Percentiles rank a stretch among this genome's conserved stretches.
Evolutionary conservation across 495 filamentous ascomycete genomes (phyloP).

Genomic region (Podospora bellae-mahoneyi): DNA sequence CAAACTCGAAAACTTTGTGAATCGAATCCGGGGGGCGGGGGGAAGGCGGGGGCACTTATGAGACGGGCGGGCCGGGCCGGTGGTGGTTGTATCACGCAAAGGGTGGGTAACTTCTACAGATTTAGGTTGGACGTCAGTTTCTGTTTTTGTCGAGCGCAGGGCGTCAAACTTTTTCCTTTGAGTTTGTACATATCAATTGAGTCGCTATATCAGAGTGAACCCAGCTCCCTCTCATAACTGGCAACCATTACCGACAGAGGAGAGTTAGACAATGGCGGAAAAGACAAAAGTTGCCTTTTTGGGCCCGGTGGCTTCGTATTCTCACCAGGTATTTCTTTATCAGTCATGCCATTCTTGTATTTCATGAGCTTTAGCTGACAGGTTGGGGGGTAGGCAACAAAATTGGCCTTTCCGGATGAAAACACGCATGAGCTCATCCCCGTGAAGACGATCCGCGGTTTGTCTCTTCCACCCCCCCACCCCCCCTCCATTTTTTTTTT

Average conservation of each 20-base stretch:
- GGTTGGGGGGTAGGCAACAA: conserved; percentile 55
- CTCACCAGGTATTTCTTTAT: conserved; percentile 81
- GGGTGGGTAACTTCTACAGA: background rate
- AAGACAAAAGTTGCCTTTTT: conserved; percentile 63
- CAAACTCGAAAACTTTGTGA: background rate
- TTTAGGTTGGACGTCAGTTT: background rate
- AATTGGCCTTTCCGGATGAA: conserved; percentile 54
- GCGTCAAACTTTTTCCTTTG: background rate
- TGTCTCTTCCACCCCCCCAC: too few relatives aligned
- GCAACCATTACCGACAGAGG: background rate
- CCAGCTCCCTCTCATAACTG: background rate
- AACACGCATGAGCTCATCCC: conserved; percentile 55
- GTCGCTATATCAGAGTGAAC: background rate
- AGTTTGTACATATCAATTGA: background rate
- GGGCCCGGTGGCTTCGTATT: conserved; percentile 81
- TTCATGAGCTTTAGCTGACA: background rate
- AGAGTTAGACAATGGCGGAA: background rate
- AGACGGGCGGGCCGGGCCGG: background rate
- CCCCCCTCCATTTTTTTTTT: background rate
- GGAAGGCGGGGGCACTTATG: background rate
- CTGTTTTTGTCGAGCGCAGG: background rate
- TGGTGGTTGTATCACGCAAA: background rate
- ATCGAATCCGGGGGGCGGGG: background rate
- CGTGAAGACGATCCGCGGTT: conserved; percentile 61
- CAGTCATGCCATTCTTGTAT: background rate